These are phyloP conservation scores for Aristolochia fimbriata DNA, from an alignment of 164 flowering plant genomes.

Conservation along the genomic window DNA sequence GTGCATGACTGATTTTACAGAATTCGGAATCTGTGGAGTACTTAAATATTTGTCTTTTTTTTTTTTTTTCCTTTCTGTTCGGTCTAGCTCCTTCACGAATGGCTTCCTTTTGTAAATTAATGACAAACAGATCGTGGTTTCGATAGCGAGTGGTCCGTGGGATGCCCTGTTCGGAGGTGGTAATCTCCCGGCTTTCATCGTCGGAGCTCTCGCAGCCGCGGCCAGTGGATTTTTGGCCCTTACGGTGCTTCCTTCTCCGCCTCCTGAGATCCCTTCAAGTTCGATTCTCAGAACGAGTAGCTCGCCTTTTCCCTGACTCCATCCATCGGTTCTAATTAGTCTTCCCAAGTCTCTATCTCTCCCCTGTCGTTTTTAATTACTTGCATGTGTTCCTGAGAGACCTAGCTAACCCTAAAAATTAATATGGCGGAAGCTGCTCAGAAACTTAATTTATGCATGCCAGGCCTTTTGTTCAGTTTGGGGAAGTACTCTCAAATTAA, in stretches of 20 bases:
- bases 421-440: background rate
- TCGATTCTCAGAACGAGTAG: background rate
- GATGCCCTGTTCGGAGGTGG: conserved; percentile 65
- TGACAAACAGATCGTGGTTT: conserved; percentile 45
- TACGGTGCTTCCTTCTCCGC: conserved; percentile 26
- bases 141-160: conserved; percentile 50
- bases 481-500: background rate
- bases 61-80: too few relatives aligned
- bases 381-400: background rate
- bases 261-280: conserved; percentile 1
- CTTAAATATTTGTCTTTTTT: background rate
- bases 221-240: conserved; percentile 41
- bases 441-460: background rate
- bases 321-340: background rate
- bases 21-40: too few relatives aligned
- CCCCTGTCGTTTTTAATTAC: too few relatives aligned
- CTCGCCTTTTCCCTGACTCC: background rate
- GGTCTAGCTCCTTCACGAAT: too few relatives aligned
- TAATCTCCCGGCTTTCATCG: conserved; percentile 56
- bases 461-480: background rate
- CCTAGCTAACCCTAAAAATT: background rate
- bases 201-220: conserved; percentile 46
- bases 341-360: too few relatives aligned
- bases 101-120: background rate
- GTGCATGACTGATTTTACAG: too few relatives aligned